Percentiles rank a stretch among this genome's conserved stretches.
Evolutionary conservation across 345 rosid genomes (phyloP).

Genomic region (Gossypium turneri): DNA sequence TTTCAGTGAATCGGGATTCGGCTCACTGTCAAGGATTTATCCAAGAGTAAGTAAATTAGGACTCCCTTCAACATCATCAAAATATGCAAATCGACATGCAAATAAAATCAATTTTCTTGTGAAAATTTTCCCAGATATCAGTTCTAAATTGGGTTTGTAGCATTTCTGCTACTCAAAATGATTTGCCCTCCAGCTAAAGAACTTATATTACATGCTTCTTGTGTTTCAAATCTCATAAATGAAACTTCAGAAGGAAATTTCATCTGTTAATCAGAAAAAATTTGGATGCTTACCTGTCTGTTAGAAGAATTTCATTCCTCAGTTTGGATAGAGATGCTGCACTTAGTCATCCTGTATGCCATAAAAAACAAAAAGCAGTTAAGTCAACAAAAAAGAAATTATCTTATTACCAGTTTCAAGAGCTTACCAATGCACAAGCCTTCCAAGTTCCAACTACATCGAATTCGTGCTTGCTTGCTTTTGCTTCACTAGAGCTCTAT

Average conservation of each 20-base stretch:
- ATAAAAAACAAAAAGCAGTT: not conserved
- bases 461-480: not conserved
- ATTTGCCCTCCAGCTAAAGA: not conserved
- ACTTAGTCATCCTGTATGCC: slow-evolving; percentile 76
- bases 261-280: not conserved
- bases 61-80: not conserved
- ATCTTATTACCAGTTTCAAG: not conserved
- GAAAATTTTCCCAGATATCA: not conserved
- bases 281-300: slow-evolving; percentile 59
- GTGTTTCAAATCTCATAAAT: not conserved
- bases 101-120: not conserved
- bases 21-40: not conserved
- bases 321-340: slow-evolving; percentile 62
- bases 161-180: slow-evolving; percentile 1
- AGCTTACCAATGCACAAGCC: not conserved
- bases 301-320: slow-evolving; percentile 74
- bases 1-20: not conserved
- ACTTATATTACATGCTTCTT: not conserved
- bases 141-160: not conserved
- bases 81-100: not conserved
- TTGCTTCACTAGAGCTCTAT: not conserved
- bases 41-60: too few relatives aligned
- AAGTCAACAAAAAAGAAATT: not conserved
- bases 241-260: not conserved
- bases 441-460: not conserved